Conservation (phyloP, 441 rosid genomes). For the Omphalea diandra region DNA sequence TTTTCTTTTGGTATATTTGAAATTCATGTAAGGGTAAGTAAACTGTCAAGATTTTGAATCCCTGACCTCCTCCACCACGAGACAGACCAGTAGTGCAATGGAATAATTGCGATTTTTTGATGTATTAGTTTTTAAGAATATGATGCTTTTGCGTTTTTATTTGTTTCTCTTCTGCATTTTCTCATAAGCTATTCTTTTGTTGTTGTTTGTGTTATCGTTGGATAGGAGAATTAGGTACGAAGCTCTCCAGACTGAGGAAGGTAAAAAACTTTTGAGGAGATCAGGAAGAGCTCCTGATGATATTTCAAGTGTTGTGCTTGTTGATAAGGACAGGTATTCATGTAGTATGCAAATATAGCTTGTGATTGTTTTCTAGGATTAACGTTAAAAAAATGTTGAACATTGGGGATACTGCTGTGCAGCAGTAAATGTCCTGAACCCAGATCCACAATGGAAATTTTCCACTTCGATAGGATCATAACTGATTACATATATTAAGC, state of each 20-base stretch:
- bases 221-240: conserved; percentile 82
- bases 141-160: not conserved
- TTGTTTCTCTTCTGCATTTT: not conserved
- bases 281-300: conserved; percentile 97
- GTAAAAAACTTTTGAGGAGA: conserved; percentile 68
- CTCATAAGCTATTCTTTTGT: not conserved
- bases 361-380: not conserved
- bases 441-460: not conserved
- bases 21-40: too few relatives aligned
- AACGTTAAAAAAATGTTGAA: not conserved
- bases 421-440: not conserved
- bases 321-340: conserved; percentile 82
- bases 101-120: too few relatives aligned
- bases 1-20: not conserved
- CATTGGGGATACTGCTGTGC: not conserved
- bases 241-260: conserved; percentile 88
- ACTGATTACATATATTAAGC: not conserved
- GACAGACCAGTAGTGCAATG: too few relatives aligned
- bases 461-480: not conserved
- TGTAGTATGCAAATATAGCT: not conserved
- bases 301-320: conserved; percentile 90
- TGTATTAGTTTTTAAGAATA: too few relatives aligned
- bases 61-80: too few relatives aligned
- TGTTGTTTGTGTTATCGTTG: not conserved
- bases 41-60: too few relatives aligned